phyloP scores from a whole-genome alignment of 345 rosid genomes.

The Hibiscus trionum region DNA sequence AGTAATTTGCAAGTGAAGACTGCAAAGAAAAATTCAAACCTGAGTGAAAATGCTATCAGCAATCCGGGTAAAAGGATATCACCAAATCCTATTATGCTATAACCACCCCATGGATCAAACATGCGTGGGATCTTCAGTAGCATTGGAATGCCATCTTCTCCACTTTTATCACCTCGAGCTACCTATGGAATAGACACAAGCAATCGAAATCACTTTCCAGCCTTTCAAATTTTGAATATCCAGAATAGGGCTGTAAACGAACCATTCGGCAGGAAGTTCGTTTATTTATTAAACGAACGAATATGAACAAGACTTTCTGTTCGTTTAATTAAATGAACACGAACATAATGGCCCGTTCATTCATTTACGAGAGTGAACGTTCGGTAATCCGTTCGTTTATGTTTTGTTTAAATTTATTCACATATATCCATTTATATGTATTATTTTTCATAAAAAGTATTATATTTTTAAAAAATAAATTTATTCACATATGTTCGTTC shows the following conservation, averaged over 20 bases:
- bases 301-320: too few relatives aligned
- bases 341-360: too few relatives aligned
- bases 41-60: conserved; percentile 80
- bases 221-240: conserved; percentile 4
- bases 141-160: conserved; percentile 99
- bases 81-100: conserved; percentile 92
- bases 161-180: conserved; percentile 91
- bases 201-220: conserved; percentile 5
- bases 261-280: too few relatives aligned
- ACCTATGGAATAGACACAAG: conserved; percentile 42
- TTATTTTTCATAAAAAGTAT: too few relatives aligned
- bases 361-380: too few relatives aligned
- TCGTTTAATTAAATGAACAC: too few relatives aligned
- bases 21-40: conserved; percentile 33
- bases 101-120: conserved; percentile 99
- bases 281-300: too few relatives aligned
- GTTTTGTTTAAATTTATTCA: too few relatives aligned
- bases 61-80: conserved; percentile 97
- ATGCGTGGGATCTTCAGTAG: conserved; percentile 86
- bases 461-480: too few relatives aligned
- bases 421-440: too few relatives aligned
- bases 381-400: too few relatives aligned
- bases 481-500: too few relatives aligned
- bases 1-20: background rate
- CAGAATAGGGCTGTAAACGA: background rate